Evolutionary conservation across 352 stramenopile genomes (phyloP).

Genomic region (Phytophthora uliginosa): DNA sequence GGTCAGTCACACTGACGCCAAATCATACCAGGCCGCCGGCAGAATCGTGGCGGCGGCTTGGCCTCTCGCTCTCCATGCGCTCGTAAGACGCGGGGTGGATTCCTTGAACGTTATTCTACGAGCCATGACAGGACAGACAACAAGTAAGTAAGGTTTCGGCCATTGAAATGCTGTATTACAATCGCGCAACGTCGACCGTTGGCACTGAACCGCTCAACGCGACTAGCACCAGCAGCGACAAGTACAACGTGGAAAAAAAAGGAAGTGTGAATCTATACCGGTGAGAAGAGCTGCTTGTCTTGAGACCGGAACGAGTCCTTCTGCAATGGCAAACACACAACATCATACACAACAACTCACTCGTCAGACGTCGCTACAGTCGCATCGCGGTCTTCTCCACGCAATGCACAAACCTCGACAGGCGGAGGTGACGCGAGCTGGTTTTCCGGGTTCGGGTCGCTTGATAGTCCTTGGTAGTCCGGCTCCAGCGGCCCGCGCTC

Average conservation of each 20-base stretch:
- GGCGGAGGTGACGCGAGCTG: slow-evolving; percentile 73
- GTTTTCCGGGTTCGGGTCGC: slow-evolving; percentile 69
- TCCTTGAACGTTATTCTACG: slow-evolving; percentile 27
- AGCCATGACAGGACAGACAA: slow-evolving; percentile 1
- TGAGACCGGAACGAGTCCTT: slow-evolving; percentile 48
- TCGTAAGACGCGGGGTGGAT: slow-evolving; percentile 19
- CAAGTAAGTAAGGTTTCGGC: slow-evolving; percentile 25
- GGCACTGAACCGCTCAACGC: not conserved
- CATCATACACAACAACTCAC: slow-evolving; percentile 7
- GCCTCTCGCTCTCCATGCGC: slow-evolving; percentile 32
- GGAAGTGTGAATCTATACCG: slow-evolving; percentile 39
- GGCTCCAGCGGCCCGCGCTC: slow-evolving; percentile 75
- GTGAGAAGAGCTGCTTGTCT: slow-evolving; percentile 46
- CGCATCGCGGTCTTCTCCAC: not conserved
- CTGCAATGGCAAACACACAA: slow-evolving; percentile 32
- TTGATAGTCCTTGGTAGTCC: slow-evolving; percentile 80
- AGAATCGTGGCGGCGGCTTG: slow-evolving; percentile 7
- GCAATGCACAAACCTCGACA: slow-evolving; percentile 52
- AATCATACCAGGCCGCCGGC: slow-evolving; percentile 42
- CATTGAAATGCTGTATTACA: slow-evolving; percentile 47
- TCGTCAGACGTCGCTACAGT: slow-evolving; percentile 1
- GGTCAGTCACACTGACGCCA: slow-evolving; percentile 20
- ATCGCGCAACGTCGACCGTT: slow-evolving; percentile 15
- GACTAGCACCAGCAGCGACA: slow-evolving; percentile 11
- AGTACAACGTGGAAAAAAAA: not conserved